Evolutionary conservation across 1,284 basidiomycete genomes (phyloP), one percentile per base, ranked within the genome.

Genomic region (Clitocybe nebularis): DNA sequence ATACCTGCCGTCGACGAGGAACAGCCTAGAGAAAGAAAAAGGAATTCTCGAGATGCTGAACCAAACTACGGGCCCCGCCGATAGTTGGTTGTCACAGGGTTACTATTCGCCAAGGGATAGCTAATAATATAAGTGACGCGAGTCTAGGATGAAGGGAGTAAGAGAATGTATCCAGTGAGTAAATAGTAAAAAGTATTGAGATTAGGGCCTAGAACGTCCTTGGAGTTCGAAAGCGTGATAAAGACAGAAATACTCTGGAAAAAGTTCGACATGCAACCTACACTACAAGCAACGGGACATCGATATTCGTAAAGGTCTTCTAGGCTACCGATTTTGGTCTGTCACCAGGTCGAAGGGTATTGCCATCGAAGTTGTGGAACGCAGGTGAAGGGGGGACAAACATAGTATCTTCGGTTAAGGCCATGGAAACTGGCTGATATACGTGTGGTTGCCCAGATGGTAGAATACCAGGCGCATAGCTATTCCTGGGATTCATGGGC

Each of bases 361-460:
- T 39, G 16, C 58, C 62, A 41, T 72, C 67, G 48, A 66, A 60
- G 43, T 66, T 68, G 50, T 74, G 68, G 66, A 84, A 87, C 21
- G 75, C 71, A 8, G 84, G 81, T 0, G 77, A 74, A 14, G 81
- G 79, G 16, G 79, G 79, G 6, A 75, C 70, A 54, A 84, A 83
- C 3, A 32, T 17, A 11, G 81, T 82, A 54, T 85, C 83, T 41
- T 87, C 84, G 16, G 79, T 81, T 48, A 86, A 58, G 20, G 84
- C 84, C 81, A 85, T 81, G 24, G 84, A 86, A 29, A 87, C 82
- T 4, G 82, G 81, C 53, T 84, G 68, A 56, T 86, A 85, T 21
- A 62, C 56, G 49, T 80, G 79, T 19, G 60, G 51, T 30, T 50
- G 53, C 19, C 55, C 39, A 2, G 56, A 52, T 42, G 50, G 49